A percentile compares a stretch with the other conserved stretches of the same genome.
phyloP scores from a whole-genome alignment of 352 stramenopile genomes.

The Globisporangium rhizosaccharum region DNA sequence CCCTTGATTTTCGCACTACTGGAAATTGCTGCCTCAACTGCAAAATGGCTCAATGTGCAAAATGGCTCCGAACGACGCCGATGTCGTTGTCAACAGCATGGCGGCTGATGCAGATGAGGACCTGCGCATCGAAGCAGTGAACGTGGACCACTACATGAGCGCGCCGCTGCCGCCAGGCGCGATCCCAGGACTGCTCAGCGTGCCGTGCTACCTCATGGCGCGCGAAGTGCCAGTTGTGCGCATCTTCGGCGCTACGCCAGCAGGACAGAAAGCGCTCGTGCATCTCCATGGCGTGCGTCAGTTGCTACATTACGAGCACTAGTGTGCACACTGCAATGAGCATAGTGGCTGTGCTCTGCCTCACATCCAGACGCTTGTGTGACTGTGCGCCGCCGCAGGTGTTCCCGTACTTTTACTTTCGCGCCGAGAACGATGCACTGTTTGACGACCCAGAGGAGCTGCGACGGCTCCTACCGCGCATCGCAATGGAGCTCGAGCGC shows the following conservation, averaged over 20 bases:
- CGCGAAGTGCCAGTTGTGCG: constrained; percentile 80
- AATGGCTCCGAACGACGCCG: too few species aligned
- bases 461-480: constrained; percentile 45
- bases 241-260: constrained; percentile 86
- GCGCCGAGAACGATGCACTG: constrained; percentile 47
- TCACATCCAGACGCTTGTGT: neutral
- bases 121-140: constrained; percentile 64
- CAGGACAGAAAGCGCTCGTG: constrained; percentile 86
- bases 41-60: too few species aligned
- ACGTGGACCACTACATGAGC: constrained; percentile 82
- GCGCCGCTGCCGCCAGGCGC: constrained; percentile 43
- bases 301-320: too few species aligned
- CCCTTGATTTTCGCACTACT: too few species aligned
- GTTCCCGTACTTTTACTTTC: constrained; percentile 88
- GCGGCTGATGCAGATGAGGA: constrained; percentile 24
- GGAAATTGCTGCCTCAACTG: too few species aligned
- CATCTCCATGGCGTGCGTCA: constrained; percentile 81
- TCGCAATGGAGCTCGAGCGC: constrained; percentile 70
- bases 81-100: too few species aligned
- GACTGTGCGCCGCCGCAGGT: constrained; percentile 29
- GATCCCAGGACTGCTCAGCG: constrained; percentile 38
- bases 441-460: constrained; percentile 72
- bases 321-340: too few species aligned
- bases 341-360: neutral
- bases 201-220: constrained; percentile 65